Evolutionary conservation across 2,329 filamentous ascomycete species (phyloP).

Genomic region (Lomentospora prolificans): DNA sequence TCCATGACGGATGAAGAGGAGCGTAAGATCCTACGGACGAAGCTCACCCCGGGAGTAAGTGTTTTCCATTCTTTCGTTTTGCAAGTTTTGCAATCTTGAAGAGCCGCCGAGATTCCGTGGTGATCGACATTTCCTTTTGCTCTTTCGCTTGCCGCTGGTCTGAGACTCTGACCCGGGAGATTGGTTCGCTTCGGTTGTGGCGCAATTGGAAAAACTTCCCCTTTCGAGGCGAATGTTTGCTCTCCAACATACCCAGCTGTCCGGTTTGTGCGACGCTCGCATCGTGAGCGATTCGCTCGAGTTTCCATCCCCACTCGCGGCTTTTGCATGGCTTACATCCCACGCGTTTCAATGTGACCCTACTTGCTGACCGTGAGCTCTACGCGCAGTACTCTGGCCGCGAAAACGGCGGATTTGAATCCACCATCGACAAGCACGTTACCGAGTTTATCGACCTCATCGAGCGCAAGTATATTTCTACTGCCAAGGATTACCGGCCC

Average conservation of each 20-base stretch:
- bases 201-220: not conserved
- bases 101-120: no score
- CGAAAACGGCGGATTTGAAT: conserved; percentile 40
- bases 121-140: no score
- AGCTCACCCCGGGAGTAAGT: not conserved
- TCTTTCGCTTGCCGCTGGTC: not conserved
- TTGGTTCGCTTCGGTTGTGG: not conserved
- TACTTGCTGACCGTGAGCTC: no score
- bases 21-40: not conserved
- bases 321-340: no score
- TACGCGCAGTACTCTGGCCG: not conserved
- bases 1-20: not conserved
- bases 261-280: no score
- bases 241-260: no score
- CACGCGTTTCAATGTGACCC: no score
- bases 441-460: conserved; percentile 36
- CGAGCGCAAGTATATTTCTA: conserved; percentile 31
- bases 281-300: no score
- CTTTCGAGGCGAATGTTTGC: no score
- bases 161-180: not conserved
- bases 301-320: not conserved
- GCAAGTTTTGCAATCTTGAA: no score
- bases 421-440: conserved; percentile 35
- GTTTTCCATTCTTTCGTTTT: not conserved
- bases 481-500: conserved; percentile 22